Percentiles rank a stretch among this genome's conserved stretches.
Evolutionary conservation across 768 basidiomycete genomes (phyloP).

Genomic region (Tremella yokohamensis): DNA sequence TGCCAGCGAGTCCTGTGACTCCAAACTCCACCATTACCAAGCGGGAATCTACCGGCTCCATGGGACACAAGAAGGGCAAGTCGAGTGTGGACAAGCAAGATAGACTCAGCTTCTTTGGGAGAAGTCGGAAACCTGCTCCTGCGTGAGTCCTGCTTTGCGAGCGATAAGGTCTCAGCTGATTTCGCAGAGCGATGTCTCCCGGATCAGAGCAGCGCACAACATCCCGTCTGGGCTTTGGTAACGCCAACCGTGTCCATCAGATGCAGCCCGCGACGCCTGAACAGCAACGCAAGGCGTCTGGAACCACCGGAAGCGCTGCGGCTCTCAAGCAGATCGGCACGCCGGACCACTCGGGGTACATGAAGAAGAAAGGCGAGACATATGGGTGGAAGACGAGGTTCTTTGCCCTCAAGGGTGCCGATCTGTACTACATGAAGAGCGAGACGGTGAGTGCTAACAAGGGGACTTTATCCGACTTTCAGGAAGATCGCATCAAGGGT

Average conservation of each 20-base stretch:
- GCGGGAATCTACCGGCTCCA: slow-evolving; percentile 42
- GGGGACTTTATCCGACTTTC: not conserved
- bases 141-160: slow-evolving; percentile 54
- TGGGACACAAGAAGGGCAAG: slow-evolving; percentile 48
- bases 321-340: slow-evolving; percentile 86
- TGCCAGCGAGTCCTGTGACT: slow-evolving; percentile 44
- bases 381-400: slow-evolving; percentile 90
- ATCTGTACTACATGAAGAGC: slow-evolving; percentile 81
- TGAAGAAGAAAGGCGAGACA: slow-evolving; percentile 90
- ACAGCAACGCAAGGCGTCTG: slow-evolving; percentile 14
- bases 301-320: slow-evolving; percentile 51
- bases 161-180: not conserved
- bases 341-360: slow-evolving; percentile 86
- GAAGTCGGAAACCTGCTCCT: slow-evolving; percentile 72
- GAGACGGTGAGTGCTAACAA: slow-evolving; percentile 54
- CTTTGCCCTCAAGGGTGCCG: slow-evolving; percentile 85
- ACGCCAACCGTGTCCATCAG: slow-evolving; percentile 24
- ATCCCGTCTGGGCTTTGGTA: slow-evolving; percentile 4
- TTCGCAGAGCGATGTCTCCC: slow-evolving; percentile 5
- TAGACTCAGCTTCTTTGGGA: slow-evolving; percentile 72
- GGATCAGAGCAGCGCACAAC: slow-evolving; percentile 18
- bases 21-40: slow-evolving; percentile 32
- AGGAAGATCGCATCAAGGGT: slow-evolving; percentile 93
- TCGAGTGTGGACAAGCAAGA: slow-evolving; percentile 48
- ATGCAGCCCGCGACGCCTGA: slow-evolving; percentile 40